Base-by-base conservation (phyloP, 1,284 basidiomycete genomes). In the Pterulicium gracile region DNA sequence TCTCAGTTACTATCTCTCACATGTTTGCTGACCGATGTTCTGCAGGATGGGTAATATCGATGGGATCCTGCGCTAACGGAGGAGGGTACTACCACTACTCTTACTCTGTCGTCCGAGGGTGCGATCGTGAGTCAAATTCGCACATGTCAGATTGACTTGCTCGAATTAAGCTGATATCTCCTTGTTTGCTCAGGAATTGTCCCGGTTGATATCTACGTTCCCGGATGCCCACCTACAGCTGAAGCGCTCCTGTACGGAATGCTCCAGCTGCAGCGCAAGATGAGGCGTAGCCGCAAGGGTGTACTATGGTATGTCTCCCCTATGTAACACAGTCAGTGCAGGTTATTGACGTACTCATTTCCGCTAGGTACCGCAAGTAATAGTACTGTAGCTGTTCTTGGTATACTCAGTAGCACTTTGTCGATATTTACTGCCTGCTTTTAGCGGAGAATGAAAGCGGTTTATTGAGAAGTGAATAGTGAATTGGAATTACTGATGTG, bases 11-110 rank as follows among this genome's bases (percentile, higher is more conserved):
- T 43, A 51, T 55, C 53, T 52, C 52, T 59, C 52, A 54, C n/a
- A 24, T 32, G 20, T 17, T 43, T 42, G 27, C 56, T 50, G 55
- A 58, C 15, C 24, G 27, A 22, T 42, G n/a, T 51, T n/a, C n/a
- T n/a, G n/a, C 56, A 79, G 84, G 89, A 58, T 98, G 95, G 95
- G 96, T 99, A 49, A 90, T 98, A 60, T 96, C 92, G 21, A 98
- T 99, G 96, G 96, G 96, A 44, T 96, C 92, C 12, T 99, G 96
- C 62, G 96, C 96, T 18, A 98, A 98, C 65, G 95, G 95, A 32
- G 94, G 94, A 51, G 95, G 94, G 7, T 98, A 98, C 72, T 98
- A 97, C 64, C 92, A 96, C 65, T 93, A 98, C 68, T 96, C 93
- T 24, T 99, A 99, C 71, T 93, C 93, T 34, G 96, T 99, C 51